Evolutionary conservation across 306 rosid genomes (phyloP), one percentile per base, ranked within the genome.

Genomic region (Sophora flavescens): DNA sequence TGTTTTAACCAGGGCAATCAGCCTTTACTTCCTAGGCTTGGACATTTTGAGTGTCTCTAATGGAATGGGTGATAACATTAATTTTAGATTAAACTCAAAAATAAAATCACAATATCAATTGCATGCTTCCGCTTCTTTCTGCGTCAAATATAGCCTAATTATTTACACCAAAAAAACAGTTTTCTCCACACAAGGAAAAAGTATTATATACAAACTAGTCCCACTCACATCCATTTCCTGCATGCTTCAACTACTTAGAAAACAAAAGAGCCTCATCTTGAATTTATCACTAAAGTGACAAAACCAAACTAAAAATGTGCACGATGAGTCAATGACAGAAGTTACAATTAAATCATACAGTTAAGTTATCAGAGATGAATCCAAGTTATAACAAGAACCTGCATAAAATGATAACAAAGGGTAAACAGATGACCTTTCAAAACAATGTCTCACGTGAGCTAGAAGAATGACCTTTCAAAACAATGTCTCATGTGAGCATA

Each of bases 91-190:
- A 51, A 68, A 48, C 56, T 74, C 11, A 62, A 68, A 70, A 74
- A 74, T 33, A 83, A n/a, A 62, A 75, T 17, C 47, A 35, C 39
- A 33, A 74, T 35, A 50, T 28, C 51, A 70, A 62, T 57, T 60
- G 68, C 72, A 26, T 61, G 63, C 57, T 63, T 63, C 80, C 26
- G 47, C 78, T 58, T 63, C 54, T 69, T 62, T 62, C 59, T 45
- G 35, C 35, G 32, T 7, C 60, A 69, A 74, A 44, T 8, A 44
- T 63, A 52, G 12, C n/a, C 63, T 50, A 35, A 47, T 28, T 74
- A 30, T 61, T 56, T 6, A 35, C 32, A 56, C 14, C 36, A 18
- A 48, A 67, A 67, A 80, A 45, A 17, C 28, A 73, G 47, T 26
- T 36, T 5, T 44, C 39, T 39, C 33, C 41, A 39, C 18, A 47